phyloP scores from a whole-genome alignment of 2,329 filamentous ascomycete genomes.

The Ceratocystiopsis minuta region DNA sequence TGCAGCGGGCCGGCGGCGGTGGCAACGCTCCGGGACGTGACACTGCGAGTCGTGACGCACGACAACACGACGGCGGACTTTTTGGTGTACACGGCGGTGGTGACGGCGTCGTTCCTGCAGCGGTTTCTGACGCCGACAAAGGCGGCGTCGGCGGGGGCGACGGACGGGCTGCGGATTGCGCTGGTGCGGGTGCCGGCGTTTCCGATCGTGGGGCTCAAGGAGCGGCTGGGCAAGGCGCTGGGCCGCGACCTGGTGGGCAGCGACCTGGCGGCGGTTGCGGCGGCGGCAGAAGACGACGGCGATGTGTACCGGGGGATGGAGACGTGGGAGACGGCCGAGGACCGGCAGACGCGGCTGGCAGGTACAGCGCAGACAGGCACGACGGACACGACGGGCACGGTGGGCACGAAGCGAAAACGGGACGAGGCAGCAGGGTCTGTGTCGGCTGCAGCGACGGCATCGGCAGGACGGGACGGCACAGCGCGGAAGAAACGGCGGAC shows the following conservation, averaged over 20 bases:
- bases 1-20: not conserved
- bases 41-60: conserved; percentile 31
- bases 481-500: conserved; percentile 15
- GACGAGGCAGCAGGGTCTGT: not conserved
- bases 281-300: conserved; percentile 5
- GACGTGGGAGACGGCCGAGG: conserved; percentile 23
- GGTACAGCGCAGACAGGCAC: conserved; percentile 22
- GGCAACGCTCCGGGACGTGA: conserved; percentile 26
- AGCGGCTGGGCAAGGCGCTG: conserved; percentile 34
- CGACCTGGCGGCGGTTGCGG: conserved; percentile 4
- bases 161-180: conserved; percentile 24
- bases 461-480: conserved; percentile 12
- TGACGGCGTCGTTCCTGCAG: conserved; percentile 29
- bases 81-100: conserved; percentile 31
- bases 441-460: conserved; percentile 5
- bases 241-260: conserved; percentile 31
- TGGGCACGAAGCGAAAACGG: no score
- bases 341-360: conserved; percentile 7
- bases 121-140: conserved; percentile 31
- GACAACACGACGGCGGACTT: conserved; percentile 30
- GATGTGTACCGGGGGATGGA: conserved; percentile 18
- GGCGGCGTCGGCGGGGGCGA: conserved; percentile 10
- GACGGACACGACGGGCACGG: not conserved
- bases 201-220: conserved; percentile 36
- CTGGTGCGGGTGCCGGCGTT: conserved; percentile 32